Percentiles rank a stretch among this genome's conserved stretches.
These are phyloP conservation scores for Nothomitra cinnamomea DNA, from an alignment of 2,329 filamentous ascomycete species.

Conservation along the genomic window DNA sequence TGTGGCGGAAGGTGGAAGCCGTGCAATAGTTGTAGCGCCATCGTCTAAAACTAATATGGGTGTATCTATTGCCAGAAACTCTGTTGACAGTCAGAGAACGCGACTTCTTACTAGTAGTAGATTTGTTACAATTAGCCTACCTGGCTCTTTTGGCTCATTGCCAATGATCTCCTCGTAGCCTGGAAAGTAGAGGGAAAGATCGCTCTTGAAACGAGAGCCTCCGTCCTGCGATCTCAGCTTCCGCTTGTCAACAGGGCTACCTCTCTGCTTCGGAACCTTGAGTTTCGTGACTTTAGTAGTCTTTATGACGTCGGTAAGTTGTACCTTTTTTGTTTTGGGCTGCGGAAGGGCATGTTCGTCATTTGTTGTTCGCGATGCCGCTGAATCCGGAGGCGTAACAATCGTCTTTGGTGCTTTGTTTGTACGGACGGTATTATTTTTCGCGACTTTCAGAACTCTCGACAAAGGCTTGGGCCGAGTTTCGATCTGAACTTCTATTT, in stretches of 20 bases:
- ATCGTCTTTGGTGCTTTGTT: constrained; percentile 1
- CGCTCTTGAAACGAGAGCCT: constrained; percentile 73
- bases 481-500: constrained; percentile 4
- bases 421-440: not conserved
- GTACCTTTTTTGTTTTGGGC: not conserved
- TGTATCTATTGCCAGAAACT: constrained; percentile 55
- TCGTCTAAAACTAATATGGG: constrained; percentile 55
- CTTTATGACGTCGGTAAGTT: not conserved
- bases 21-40: constrained; percentile 8
- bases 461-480: not conserved
- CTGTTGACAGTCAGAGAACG: constrained; percentile 27
- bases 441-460: not conserved
- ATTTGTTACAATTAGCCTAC: constrained; percentile 26
- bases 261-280: constrained; percentile 17
- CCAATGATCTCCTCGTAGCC: constrained; percentile 92
- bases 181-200: constrained; percentile 76
- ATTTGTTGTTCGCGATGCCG: not conserved
- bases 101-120: constrained; percentile 9
- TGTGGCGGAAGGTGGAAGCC: not conserved
- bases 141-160: constrained; percentile 60
- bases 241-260: constrained; percentile 36
- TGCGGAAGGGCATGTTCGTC: not conserved
- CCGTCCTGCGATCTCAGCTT: constrained; percentile 75
- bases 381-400: not conserved
- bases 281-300: not conserved